Percentiles rank a stretch among this genome's conserved stretches.
Conservation (phyloP, 345 rosid genomes). For the Hypericum perforatum region DNA sequence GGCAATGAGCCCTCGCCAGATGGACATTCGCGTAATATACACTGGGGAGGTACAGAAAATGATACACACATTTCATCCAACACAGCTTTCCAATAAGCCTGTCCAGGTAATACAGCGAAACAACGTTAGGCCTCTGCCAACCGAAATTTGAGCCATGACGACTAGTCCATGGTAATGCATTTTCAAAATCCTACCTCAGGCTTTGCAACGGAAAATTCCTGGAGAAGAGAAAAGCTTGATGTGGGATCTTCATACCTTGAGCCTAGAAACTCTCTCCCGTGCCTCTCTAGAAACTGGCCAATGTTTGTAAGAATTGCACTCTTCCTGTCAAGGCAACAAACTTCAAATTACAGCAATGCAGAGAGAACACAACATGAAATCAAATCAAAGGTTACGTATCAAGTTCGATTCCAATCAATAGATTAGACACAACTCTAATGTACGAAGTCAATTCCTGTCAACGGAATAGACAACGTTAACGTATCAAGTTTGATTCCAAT, state of each 20-base stretch:
- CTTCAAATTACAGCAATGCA: not conserved
- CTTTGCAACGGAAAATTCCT: slow-evolving; percentile 69
- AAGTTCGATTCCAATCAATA: too few relatives aligned
- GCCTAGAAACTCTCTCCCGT: slow-evolving; percentile 67
- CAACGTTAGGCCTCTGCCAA: not conserved
- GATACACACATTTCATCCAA: slow-evolving; percentile 52
- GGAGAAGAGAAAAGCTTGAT: slow-evolving; percentile 73
- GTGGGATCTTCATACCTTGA: slow-evolving; percentile 58
- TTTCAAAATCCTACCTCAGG: slow-evolving; percentile 53
- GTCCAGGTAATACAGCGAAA: slow-evolving; percentile 12
- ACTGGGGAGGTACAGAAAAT: slow-evolving; percentile 57
- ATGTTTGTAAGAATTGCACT: slow-evolving; percentile 53
- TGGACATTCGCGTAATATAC: slow-evolving; percentile 36
- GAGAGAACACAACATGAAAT: not conserved
- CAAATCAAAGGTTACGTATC: not conserved
- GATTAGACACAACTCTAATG: too few relatives aligned
- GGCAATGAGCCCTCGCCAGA: slow-evolving; percentile 16
- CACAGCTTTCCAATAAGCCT: slow-evolving; percentile 82
- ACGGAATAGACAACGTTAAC: too few relatives aligned
- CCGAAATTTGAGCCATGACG: not conserved
- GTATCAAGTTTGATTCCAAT: too few relatives aligned
- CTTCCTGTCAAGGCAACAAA: slow-evolving; percentile 34
- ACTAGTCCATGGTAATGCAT: not conserved
- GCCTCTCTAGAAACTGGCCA: slow-evolving; percentile 58
- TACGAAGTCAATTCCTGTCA: too few relatives aligned